Evolutionary conservation across 306 rosid species (phyloP), one percentile per base, ranked within the genome.

Genomic region (Rosa persica): DNA sequence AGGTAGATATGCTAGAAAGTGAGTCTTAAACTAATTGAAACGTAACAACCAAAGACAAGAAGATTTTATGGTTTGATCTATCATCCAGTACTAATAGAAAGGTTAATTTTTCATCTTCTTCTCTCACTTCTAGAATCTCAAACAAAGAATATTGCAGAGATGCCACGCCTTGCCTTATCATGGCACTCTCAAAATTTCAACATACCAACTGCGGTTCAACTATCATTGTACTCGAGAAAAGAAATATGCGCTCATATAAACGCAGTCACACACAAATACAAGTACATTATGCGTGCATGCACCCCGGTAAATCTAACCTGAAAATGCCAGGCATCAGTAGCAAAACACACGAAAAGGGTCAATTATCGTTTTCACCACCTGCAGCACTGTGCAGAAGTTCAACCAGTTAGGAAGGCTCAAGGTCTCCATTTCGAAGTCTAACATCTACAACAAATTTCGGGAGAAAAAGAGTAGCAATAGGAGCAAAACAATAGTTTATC

Each of bases 21-120:
- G 40, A 71, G 36, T 36, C 47, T 17, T 40, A 39, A 40, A 78
- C 84, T 16, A 87, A 85, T 73, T 88, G 87, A 77, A 88, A 80
- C 77, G 84, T 3, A 13, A 44, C 0, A 44, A 44, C 48, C 48
- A 44, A 44, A 10, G 48, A 44, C 11, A 8, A 83, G 72, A 83
- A 78, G 27, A 22, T 44, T 48, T 10, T 7, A 3, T 57, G 12
- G 4, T 46, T 46, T 69, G 55, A 44, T 69, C 74, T 23, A 54
- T 9, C 74, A 25, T 70, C 55, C 6, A 4, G 55, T 49, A 16
- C 2, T 49, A 16, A 4, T 4, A 30, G 36, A 30, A 1, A 49
- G n/a, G 55, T 49, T 16, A 5, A 49, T 46, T 46, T 46, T 46
- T 46, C 49, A 46, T 46, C 16, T 12, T 46, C 12, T 30, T 30